Evolutionary conservation across 768 basidiomycete genomes (phyloP).

Genomic region (Chlorophyllum brunneum): DNA sequence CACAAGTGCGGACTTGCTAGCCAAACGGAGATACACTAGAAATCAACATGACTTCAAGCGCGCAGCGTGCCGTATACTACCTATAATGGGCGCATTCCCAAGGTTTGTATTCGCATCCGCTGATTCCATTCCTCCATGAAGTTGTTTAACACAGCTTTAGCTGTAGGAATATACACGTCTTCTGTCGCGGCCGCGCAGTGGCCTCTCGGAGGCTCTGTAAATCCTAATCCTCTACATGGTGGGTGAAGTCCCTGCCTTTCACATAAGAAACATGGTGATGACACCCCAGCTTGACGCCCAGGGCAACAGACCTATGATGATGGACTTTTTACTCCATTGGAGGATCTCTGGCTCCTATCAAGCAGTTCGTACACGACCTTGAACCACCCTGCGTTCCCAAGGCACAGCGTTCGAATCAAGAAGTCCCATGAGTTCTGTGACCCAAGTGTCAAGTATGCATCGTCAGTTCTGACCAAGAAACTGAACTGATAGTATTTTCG

Average conservation of each 20-base stretch:
- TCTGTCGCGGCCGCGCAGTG: neutral
- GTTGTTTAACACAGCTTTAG: neutral
- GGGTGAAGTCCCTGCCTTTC: too few species aligned
- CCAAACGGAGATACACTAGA: too few species aligned
- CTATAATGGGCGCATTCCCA: too few species aligned
- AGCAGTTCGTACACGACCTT: slow-evolving; percentile 31
- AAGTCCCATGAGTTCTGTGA: slow-evolving; percentile 54
- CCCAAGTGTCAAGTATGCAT: slow-evolving; percentile 45
- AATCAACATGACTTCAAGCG: too few species aligned
- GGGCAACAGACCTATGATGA: slow-evolving; percentile 18
- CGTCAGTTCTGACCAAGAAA: neutral
- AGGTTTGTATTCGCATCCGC: too few species aligned
- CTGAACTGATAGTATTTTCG: neutral
- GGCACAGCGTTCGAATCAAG: slow-evolving; percentile 54
- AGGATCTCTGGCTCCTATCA: slow-evolving; percentile 30
- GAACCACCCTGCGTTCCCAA: slow-evolving; percentile 46
- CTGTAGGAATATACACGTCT: neutral
- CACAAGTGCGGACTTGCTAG: too few species aligned
- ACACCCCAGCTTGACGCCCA: neutral
- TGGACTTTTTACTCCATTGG: slow-evolving; percentile 31
- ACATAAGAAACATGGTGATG: too few species aligned
- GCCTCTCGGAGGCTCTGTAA: neutral
- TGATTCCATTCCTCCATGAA: neutral
- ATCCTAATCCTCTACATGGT: too few species aligned
- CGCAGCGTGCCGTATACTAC: too few species aligned